Evolutionary conservation across 164 flowering plant genomes (phyloP), one percentile per base, ranked within the genome.

Genomic region (Pachysandra terminalis): DNA sequence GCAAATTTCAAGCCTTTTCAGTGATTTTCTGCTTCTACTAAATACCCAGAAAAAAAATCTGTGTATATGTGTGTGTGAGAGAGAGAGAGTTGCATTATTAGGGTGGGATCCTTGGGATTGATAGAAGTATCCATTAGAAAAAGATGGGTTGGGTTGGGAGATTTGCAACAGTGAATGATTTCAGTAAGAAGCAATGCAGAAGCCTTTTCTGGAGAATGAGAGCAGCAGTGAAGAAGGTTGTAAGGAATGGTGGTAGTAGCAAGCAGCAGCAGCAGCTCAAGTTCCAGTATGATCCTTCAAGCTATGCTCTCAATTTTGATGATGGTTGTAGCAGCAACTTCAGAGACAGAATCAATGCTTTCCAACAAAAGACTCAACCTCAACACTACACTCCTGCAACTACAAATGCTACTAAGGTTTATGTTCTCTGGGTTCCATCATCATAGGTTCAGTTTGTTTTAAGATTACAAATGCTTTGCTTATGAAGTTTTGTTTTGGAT

Each of bases 301-400:
- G 97, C 61, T 91, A 91, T 71, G 90, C 97, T 23, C 82, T 89
- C 13, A 87, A 91, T 61, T 90, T 91, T 68, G 97, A 91, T 63
- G 92, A 90, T 74, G 89, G 91, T 10, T 35, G 70, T 64, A 64
- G 69, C 61, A 64, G 69, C 61, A 63, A 69, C 56, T 60, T 71
- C 49, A 61, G 69, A 55, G 74, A 59, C 13, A 63, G 62, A 51
- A 62, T 23, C 48, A 53, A 25, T 52, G 73, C 7, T 61, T 56
- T 65, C 51, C 48, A 71, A 35, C 48, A 71, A 35, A 61, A 57
- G 32, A 66, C 37, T 3, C 66, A 53, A 62, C 1, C 57, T 68
- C 53, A 68, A 21, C 71, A 69, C 21, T 61, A 9, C 7, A 7
- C 37, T 63, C 45, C 70, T 24, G 68, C 61, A 41, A 60, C 10